Conservation (phyloP, 1,284 basidiomycete species). For the Lignosus rhinocerotis region DNA sequence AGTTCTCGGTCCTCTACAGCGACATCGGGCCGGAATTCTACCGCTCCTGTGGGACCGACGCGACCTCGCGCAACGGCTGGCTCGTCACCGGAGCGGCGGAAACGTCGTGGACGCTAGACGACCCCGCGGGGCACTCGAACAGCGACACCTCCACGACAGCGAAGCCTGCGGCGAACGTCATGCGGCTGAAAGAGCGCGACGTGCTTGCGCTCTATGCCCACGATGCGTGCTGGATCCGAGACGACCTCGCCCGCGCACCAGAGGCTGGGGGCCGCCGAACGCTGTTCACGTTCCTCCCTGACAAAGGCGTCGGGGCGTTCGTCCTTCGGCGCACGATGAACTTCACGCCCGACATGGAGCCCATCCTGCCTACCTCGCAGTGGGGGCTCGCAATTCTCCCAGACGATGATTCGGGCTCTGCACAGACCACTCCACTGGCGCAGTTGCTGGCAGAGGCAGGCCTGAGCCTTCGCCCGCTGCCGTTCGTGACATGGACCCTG, state of each 20-base stretch:
- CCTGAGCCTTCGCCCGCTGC: not conserved
- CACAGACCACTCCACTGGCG: not conserved
- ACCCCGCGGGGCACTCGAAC: not conserved
- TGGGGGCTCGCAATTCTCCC: constrained; percentile 44
- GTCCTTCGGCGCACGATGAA: constrained; percentile 32
- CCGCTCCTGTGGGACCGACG: constrained; percentile 40
- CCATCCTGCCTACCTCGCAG: constrained; percentile 21
- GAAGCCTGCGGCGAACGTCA: not conserved
- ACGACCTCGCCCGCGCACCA: constrained; percentile 17
- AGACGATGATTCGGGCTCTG: not conserved
- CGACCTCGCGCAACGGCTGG: constrained; percentile 47
- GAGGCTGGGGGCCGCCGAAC: not conserved
- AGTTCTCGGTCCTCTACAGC: constrained; percentile 62
- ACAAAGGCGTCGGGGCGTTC: constrained; percentile 47
- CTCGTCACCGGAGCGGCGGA: constrained; percentile 39
- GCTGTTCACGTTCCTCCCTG: constrained; percentile 46
- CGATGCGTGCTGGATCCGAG: constrained; percentile 24
- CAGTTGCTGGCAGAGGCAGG: not conserved
- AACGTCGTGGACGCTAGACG: constrained; percentile 41
- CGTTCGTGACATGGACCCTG: constrained; percentile 56
- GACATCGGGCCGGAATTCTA: constrained; percentile 63
- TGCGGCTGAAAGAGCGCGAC: constrained; percentile 25
- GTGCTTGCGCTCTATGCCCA: constrained; percentile 23
- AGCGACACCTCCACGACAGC: too few relatives aligned
- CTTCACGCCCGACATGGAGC: constrained; percentile 15